These are phyloP conservation scores for Metrosideros polymorpha DNA, from an alignment of 441 rosid species.

Conservation along the genomic window DNA sequence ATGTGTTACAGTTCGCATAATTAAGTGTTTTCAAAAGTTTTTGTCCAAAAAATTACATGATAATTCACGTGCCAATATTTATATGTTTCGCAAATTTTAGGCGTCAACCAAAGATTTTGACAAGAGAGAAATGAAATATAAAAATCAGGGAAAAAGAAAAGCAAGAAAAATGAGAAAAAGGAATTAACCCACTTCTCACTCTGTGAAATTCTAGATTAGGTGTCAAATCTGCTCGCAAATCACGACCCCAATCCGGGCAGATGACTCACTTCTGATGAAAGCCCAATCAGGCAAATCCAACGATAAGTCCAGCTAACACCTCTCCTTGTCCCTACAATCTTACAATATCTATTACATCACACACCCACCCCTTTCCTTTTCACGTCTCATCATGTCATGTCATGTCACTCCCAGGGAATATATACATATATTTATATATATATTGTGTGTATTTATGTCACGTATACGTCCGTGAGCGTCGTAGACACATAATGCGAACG, in stretches of 20 bases:
- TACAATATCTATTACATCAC: neutral
- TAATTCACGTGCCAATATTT: neutral
- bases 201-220: neutral
- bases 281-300: neutral
- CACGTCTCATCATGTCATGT: slow-evolving; percentile 5
- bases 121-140: neutral
- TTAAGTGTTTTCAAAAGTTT: no score
- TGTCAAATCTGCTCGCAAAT: neutral
- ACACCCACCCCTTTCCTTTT: slow-evolving; percentile 4
- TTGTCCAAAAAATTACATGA: neutral
- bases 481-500: neutral
- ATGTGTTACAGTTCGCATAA: no score
- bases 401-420: neutral
- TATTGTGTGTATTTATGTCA: neutral
- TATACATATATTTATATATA: neutral
- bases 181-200: neutral
- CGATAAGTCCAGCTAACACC: slow-evolving; percentile 2
- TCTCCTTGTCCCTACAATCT: neutral
- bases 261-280: neutral
- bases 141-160: neutral
- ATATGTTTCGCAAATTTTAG: neutral
- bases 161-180: no score
- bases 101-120: no score
- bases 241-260: neutral
- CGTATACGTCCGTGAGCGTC: neutral